These are phyloP conservation scores for Pestalotiopsis sp. DNA, from an alignment of 2,329 filamentous ascomycete species.

Conservation along the genomic window DNA sequence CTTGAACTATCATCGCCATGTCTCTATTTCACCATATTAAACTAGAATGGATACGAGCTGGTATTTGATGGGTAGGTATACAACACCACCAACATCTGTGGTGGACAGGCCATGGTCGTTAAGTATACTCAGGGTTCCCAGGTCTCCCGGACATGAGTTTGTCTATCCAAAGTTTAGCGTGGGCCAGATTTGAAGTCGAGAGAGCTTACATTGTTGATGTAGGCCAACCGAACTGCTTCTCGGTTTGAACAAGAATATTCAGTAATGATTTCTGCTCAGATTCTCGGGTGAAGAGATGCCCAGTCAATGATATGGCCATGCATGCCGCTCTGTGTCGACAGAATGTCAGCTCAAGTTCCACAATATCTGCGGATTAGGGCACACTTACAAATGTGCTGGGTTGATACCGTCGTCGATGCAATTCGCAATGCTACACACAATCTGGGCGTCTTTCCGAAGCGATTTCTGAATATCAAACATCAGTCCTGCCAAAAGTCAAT, in stretches of 20 bases:
- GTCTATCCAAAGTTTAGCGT: not conserved
- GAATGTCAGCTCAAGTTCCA: not conserved
- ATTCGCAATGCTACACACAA: constrained; percentile 30
- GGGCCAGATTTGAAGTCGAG: not conserved
- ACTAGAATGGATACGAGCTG: no score
- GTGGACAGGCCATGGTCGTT: not conserved
- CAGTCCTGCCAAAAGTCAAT: not conserved
- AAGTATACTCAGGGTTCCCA: not conserved
- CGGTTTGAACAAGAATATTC: constrained; percentile 33
- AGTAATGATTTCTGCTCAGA: constrained; percentile 34
- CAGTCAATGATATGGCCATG: constrained; percentile 31
- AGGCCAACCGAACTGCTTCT: constrained; percentile 23
- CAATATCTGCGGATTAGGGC: not conserved
- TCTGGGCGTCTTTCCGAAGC: constrained; percentile 25
- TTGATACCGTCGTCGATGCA: constrained; percentile 21
- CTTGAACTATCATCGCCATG: not conserved
- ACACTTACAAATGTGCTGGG: constrained; percentile 25
- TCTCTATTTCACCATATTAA: no score
- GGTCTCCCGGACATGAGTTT: not conserved
- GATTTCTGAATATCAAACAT: constrained; percentile 18
- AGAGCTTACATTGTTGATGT: constrained; percentile 14
- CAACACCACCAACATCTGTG: no score
- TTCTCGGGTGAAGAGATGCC: constrained; percentile 37
- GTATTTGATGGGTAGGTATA: no score
- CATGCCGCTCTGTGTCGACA: constrained; percentile 18